Evolutionary conservation across 2,329 filamentous ascomycete species (phyloP), one percentile per base, ranked within the genome.

Genomic region (Ambrosiella cleistominuta): DNA sequence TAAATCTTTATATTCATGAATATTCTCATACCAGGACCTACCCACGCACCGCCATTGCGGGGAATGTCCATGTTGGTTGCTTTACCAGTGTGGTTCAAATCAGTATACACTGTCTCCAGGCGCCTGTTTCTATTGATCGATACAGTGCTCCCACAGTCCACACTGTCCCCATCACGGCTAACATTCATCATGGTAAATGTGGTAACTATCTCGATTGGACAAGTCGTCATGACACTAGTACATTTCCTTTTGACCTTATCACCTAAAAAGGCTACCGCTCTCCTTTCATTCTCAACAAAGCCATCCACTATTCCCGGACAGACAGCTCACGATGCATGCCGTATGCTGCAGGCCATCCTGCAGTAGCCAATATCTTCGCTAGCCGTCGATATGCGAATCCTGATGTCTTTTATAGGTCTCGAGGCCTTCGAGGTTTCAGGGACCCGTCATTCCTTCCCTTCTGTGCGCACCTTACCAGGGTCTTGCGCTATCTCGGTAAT

Each of bases 401-500:
- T 35, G 17, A 35, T 51, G 47, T 27, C 27, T 36, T 9, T 11
- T 51, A 35, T 9, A 49, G 39, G 39, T n/a, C 15, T n/a, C 8
- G 19, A 19, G 9, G 17, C 4, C 27, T 27, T 27, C 27, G 27
- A 27, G 27, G 27, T 27, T 27, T 27, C 27, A 27, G 27, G 27
- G 27, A 27, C 27, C 27, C 27, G 27, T 27, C 27, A 27, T 27
- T 27, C 27, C 27, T 27, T 27, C 27, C 27, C 27, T 27, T 27
- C 27, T 27, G 27, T 27, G 27, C 27, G 27, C 27, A 27, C 27
- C 27, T 27, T 27, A 35, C 9, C 19, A 19, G 5, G 17, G 17
- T 19, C 47, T 19, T 51, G 42, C 19, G 53, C 42, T 60, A 60
- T 60, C 58, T 57, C 58, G 58, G 58, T 60, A 2, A 13, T 1